Conservation (phyloP, 768 basidiomycete genomes). For the Omphalotus guepiniiformis region DNA sequence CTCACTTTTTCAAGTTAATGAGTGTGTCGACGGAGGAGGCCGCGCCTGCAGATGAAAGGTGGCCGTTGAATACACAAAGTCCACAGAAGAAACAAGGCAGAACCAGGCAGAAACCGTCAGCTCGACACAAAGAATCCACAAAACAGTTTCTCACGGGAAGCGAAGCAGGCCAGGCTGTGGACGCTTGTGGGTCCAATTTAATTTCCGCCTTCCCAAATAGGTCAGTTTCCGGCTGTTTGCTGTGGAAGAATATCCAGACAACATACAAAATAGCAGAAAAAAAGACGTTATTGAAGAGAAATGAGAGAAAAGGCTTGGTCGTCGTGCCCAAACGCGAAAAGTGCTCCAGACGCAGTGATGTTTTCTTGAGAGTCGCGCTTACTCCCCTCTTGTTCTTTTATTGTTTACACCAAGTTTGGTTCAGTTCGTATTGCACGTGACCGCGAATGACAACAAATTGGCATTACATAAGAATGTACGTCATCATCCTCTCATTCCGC, state of each 20-base stretch:
- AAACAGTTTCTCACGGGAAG: constrained; percentile 34
- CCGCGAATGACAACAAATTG: not conserved
- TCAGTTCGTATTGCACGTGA: not conserved
- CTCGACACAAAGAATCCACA: not conserved
- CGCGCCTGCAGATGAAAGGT: constrained; percentile 43
- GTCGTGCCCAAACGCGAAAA: constrained; percentile 1
- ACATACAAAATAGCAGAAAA: constrained; percentile 7
- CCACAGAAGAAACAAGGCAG: too few relatives aligned
- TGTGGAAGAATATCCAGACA: constrained; percentile 4
- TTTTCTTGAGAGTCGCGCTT: constrained; percentile 2
- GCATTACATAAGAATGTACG: not conserved
- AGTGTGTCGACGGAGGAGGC: constrained; percentile 67
- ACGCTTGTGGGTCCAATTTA: constrained; percentile 50
- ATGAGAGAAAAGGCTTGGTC: not conserved
- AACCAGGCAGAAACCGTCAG: too few relatives aligned
- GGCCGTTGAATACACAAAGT: too few relatives aligned
- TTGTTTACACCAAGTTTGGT: not conserved
- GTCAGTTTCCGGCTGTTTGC: constrained; percentile 8
- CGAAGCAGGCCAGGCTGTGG: constrained; percentile 40
- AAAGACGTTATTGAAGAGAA: not conserved
- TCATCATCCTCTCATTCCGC: not conserved
- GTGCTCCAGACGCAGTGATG: not conserved
- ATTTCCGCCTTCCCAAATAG: constrained; percentile 29
- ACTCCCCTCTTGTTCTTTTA: too few relatives aligned
- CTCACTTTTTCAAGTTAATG: constrained; percentile 53